Base-by-base conservation (phyloP, 257 asterid genomes). In the Leonotis leonurus region DNA sequence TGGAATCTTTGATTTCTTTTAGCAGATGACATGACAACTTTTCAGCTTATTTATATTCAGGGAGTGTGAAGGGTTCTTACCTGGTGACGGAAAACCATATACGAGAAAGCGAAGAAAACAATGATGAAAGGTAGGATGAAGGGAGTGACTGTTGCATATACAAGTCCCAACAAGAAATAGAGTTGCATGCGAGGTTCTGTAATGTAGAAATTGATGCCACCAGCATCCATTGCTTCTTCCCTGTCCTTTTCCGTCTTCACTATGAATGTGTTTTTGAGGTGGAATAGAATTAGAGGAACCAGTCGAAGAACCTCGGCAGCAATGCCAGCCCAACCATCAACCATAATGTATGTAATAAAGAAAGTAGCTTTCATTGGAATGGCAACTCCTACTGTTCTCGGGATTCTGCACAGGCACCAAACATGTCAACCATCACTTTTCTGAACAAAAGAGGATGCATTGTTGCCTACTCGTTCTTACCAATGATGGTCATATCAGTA, bases 311-410 rank as follows among this genome's bases (percentile, higher is more conserved):
- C 77, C 81, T 92, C 99, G 3, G 85, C 99, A 35, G 97, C 99
- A 46, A 86, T 61, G 18, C 96, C 97, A 14, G 99, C 90, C 99
- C 99, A 92, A 32, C 97, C 99, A 70, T 92, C 99, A 37, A 92
- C 99, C 99, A 89, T 92, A 56, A 92, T 80, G 49, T 86, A 89
- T 25, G 91, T 83, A 30, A 86, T 89, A 51, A 92, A 92, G 87
- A 92, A 92, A 14, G 99, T 92, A 62, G 95, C 99, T 79, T 89
- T 92, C 85, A 89, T 61, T 46, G 97, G 97, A 72, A 92, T 85
- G 53, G 97, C 85, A 60, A 86, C 91, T 18, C 98, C 98, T 44
- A 86, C 64, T 63, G 93, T 92, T 79, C 72, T 79, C 1, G 96
- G 99, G 25, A 92, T 89, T 75, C 99, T 92, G 90, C 65, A 79